phyloP scores from a whole-genome alignment of 2,329 filamentous ascomycete genomes.

The Colletotrichum horii region DNA sequence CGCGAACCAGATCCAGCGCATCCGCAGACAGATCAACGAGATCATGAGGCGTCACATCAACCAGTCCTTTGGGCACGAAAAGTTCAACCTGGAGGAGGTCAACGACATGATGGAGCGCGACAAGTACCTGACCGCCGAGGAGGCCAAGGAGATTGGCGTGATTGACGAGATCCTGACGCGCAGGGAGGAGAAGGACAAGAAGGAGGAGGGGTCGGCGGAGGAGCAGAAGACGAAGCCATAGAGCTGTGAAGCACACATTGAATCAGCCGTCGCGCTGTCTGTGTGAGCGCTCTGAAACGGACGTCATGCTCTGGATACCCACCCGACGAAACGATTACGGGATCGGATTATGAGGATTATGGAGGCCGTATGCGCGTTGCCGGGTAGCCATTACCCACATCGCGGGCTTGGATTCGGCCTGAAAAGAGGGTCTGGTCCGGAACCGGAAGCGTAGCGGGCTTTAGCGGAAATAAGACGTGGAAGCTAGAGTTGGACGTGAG shows the following conservation, averaged over 20 bases:
- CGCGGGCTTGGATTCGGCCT: neutral
- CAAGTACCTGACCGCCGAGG: slow-evolving; percentile 87
- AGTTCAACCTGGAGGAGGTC: slow-evolving; percentile 81
- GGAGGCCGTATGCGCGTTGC: slow-evolving; percentile 5
- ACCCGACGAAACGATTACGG: neutral
- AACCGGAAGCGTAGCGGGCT: slow-evolving; percentile 9
- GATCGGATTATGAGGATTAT: neutral
- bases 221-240: slow-evolving; percentile 21
- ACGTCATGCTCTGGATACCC: neutral
- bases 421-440: slow-evolving; percentile 11
- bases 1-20: slow-evolving; percentile 91
- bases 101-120: slow-evolving; percentile 97
- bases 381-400: slow-evolving; percentile 6
- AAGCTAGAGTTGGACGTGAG: neutral
- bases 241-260: neutral
- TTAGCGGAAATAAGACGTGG: slow-evolving; percentile 1
- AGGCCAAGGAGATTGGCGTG: slow-evolving; percentile 89
- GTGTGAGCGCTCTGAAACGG: neutral
- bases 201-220: slow-evolving; percentile 18
- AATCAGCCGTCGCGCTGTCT: neutral
- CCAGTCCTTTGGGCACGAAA: slow-evolving; percentile 74
- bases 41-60: slow-evolving; percentile 91
- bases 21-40: slow-evolving; percentile 83
- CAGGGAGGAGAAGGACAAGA: slow-evolving; percentile 48
- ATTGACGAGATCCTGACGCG: slow-evolving; percentile 85